Evolutionary conservation across 129 eudicot genomes (phyloP), one percentile per base, ranked within the genome.

Genomic region (Solidago caesia): DNA sequence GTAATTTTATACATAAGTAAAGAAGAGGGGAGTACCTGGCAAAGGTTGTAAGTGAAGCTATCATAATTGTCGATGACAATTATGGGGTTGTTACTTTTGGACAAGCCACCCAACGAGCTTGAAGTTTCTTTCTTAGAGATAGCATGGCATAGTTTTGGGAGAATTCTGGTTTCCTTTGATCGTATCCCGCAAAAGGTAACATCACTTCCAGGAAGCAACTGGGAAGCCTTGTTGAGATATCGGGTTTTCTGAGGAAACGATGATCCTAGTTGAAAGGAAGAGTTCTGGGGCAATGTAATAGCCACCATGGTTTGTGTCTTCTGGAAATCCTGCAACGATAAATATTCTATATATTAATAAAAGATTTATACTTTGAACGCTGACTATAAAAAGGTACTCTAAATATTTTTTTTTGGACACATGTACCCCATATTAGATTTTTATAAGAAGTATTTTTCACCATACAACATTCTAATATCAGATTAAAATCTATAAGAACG

Each of bases 11-110:
- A 26, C 26, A 8, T 9, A 51, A 62, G 8, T 52, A 58, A 25
- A 2, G 26, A 58, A 21, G 64, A 58, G 64, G 47, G 73, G 12
- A 7, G 62, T 43, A 94, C 97, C 87, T 94, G 99, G 68, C 97
- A 88, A 27, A 94, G 96, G 78, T 94, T 94, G 61, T 94, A 94
- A 75, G 97, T 94, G 85, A 94, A 94, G 85, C 97, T 94, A 70
- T 94, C 99, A 77, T 94, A 94, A 67, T 94, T 94, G 79, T 91
- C 99, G 44, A 94, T 94, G n/a, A 94, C 99, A 63, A 94, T 64
- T 62, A 94, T 68, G 6, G 94, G 96, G 13, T 60, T 70, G 53
- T 75, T 68, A 9, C 15, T 69, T 70, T 82, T 70, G 15, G 55
- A 43, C 10, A 67, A 8, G 26, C 49, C 74, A 73, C 61, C 64